Evolutionary conservation across 768 basidiomycete genomes (phyloP), one percentile per base, ranked within the genome.

Genomic region (Fomitopsis pulvina): DNA sequence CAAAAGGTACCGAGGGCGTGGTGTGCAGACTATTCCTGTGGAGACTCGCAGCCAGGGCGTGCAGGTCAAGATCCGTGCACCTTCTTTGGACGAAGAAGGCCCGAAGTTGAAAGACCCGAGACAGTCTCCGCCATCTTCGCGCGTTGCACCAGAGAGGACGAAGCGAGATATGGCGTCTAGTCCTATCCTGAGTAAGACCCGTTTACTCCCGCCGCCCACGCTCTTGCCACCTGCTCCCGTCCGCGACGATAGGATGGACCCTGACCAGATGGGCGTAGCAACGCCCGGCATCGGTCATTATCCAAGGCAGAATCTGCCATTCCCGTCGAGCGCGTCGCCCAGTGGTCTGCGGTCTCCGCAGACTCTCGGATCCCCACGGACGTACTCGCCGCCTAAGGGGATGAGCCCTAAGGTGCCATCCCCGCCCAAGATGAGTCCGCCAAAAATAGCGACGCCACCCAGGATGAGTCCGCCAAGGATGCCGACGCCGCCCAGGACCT

Each of bases 21-120:
- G 83, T 52, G 78, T 88, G 51, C 90, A 92, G 68, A 90, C 88
- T 45, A 67, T 73, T 52, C 63, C 70, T 34, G 72, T 71, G 45
- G 78, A 81, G 59, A 75, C 72, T 57, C 71, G 72, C 47, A 73
- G 71, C 57, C 73, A 79, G 61, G 74, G 72, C 39, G 73, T 87
- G 50, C 88, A 90, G 72, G 81, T 78, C 44, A 66, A 69, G 41
- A 49, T 57, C 7, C 34, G 34, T 18, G 52, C 55, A 46, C 47
- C 48, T 27, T 47, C 41, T 7, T 52, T 44, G 20, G 57, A 56
- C 12, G 59, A 38, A 28, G 52, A 32, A 1, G 45, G 41, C 8
- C 49, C 44, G 40, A 48, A 48, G 30, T 20, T 18, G 22, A 47
- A 42, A 21, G 57, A 57, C 2, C 24, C 50, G 6, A 52, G 52